These are phyloP conservation scores for Croton setiger DNA, from an alignment of 441 rosid species.

Conservation along the genomic window DNA sequence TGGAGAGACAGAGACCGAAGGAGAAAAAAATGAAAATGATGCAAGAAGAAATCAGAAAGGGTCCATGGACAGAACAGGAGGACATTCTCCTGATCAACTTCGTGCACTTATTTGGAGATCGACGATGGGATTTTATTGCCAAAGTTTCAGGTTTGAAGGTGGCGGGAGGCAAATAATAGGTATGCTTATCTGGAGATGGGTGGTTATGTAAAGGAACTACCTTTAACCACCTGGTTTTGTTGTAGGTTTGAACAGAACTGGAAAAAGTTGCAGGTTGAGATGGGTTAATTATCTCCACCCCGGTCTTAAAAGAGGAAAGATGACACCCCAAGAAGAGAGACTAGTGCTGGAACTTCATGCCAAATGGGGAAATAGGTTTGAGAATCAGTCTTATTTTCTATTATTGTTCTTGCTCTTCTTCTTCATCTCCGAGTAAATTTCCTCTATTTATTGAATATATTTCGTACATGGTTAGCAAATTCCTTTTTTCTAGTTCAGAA, in stretches of 20 bases:
- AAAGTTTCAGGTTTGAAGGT: slow-evolving; percentile 99
- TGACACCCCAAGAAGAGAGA: slow-evolving; percentile 87
- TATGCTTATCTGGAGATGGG: slow-evolving; percentile 52
- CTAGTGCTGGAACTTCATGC: slow-evolving; percentile 88
- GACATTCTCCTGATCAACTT: slow-evolving; percentile 78
- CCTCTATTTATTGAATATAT: neutral
- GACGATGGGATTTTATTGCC: slow-evolving; percentile 98
- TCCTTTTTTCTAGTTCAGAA: neutral
- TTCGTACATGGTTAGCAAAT: neutral
- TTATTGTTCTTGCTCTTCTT: too few relatives aligned
- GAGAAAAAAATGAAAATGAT: slow-evolving; percentile 42
- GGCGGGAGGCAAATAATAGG: slow-evolving; percentile 92
- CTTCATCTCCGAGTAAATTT: too few relatives aligned
- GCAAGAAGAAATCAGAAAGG: slow-evolving; percentile 74
- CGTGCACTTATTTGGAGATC: slow-evolving; percentile 89
- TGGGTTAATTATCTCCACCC: slow-evolving; percentile 99
- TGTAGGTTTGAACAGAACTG: slow-evolving; percentile 98
- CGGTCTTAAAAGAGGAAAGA: slow-evolving; percentile 88
- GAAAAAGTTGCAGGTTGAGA: slow-evolving; percentile 97
- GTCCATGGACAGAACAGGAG: slow-evolving; percentile 98
- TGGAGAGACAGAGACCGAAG: slow-evolving; percentile 18
- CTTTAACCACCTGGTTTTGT: slow-evolving; percentile 62
- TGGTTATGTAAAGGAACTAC: slow-evolving; percentile 47
- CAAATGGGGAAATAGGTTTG: slow-evolving; percentile 97
- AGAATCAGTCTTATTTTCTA: neutral